These are phyloP conservation scores for Cornus controversa DNA, from an alignment of 148 eudicot species.

Conservation along the genomic window DNA sequence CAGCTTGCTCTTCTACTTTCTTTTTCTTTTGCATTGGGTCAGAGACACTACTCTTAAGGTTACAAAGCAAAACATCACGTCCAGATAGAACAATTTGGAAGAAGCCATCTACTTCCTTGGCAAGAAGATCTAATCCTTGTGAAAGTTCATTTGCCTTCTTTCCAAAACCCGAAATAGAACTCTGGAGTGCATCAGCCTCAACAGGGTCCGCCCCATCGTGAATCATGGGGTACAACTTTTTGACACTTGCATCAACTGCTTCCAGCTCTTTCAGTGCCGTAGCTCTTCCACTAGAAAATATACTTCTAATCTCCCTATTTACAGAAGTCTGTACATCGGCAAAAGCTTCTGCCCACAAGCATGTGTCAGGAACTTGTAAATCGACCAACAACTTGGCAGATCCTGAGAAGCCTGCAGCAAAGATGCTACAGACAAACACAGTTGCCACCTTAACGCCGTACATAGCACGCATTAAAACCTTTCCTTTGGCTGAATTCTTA, in stretches of 20 bases:
- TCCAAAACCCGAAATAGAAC: constrained; percentile 33
- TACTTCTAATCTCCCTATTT: constrained; percentile 52
- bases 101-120: constrained; percentile 73
- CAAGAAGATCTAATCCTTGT: constrained; percentile 57
- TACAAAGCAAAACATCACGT: constrained; percentile 80
- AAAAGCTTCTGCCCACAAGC: constrained; percentile 71
- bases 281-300: constrained; percentile 34
- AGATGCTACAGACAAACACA: constrained; percentile 56
- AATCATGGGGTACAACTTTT: constrained; percentile 42
- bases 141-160: constrained; percentile 49
- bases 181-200: constrained; percentile 33
- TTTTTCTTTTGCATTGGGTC: constrained; percentile 35
- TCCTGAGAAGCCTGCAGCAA: constrained; percentile 67
- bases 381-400: constrained; percentile 50
- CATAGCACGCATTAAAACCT: constrained; percentile 82
- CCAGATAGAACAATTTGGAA: constrained; percentile 75
- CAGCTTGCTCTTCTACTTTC: constrained; percentile 27
- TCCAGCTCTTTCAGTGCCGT: constrained; percentile 65
- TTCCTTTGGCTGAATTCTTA: constrained; percentile 81
- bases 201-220: constrained; percentile 33
- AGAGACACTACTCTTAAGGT: constrained; percentile 40
- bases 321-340: constrained; percentile 51
- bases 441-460: constrained; percentile 78
- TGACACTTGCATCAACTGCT: constrained; percentile 46
- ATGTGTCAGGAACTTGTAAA: constrained; percentile 45